A percentile compares a stretch with the other conserved stretches of the same genome.
Evolutionary conservation across 2,329 filamentous ascomycete species (phyloP).

Genomic region (Aaosphaeria arxii): DNA sequence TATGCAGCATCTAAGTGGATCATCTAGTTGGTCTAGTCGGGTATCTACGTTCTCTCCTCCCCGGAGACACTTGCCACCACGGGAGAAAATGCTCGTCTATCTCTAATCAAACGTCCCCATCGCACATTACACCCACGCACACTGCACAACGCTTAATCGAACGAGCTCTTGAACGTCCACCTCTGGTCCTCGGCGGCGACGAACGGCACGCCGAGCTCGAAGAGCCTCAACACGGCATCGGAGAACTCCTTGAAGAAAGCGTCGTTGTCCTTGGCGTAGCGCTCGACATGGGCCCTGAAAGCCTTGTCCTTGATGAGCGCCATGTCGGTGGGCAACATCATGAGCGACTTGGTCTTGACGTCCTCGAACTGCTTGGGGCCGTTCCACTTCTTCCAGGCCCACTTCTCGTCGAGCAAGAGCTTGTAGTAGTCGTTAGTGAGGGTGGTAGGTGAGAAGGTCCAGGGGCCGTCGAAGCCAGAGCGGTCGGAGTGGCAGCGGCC

Average conservation of each 20-base stretch:
- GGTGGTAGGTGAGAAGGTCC: constrained; percentile 71
- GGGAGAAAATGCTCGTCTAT: too few species aligned
- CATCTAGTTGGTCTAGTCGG: constrained; percentile 23
- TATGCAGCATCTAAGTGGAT: too few species aligned
- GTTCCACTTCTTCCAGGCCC: constrained; percentile 95
- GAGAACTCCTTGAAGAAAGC: constrained; percentile 93
- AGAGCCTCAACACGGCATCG: constrained; percentile 73
- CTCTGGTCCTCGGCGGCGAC: constrained; percentile 47
- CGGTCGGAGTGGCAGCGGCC: constrained; percentile 89
- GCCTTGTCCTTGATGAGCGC: constrained; percentile 83
- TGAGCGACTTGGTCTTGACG: constrained; percentile 78
- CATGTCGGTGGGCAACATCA: constrained; percentile 97
- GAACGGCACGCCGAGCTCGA: constrained; percentile 94
- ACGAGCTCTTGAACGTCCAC: constrained; percentile 46
- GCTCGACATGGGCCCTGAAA: constrained; percentile 76
- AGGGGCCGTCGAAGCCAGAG: constrained; percentile 84
- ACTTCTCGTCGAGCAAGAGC: constrained; percentile 86
- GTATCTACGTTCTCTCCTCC: constrained; percentile 20
- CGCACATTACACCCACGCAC: background rate
- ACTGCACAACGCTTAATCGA: constrained; percentile 21
- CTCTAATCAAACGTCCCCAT: background rate
- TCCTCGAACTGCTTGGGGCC: constrained; percentile 91
- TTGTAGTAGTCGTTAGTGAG: constrained; percentile 95
- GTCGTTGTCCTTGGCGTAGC: constrained; percentile 88
- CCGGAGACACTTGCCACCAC: constrained; percentile 3